phyloP scores from a whole-genome alignment of 768 basidiomycete species.

The Termitomyces sp. region DNA sequence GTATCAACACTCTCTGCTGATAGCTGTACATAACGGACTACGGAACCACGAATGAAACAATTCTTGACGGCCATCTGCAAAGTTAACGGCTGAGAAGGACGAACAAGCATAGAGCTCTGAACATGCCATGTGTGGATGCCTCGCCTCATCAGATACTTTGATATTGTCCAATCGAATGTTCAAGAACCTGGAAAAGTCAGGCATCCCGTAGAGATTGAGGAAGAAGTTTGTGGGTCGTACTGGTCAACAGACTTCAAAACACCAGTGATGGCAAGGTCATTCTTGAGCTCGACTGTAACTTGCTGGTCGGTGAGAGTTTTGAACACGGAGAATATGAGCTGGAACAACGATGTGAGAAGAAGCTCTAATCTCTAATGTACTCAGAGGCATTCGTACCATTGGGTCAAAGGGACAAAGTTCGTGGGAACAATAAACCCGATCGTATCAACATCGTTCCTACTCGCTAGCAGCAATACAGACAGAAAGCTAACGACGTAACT shows the following conservation, averaged over 20 bases:
- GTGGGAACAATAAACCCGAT: not conserved
- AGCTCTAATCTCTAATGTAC: too few relatives aligned
- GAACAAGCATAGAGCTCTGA: not conserved
- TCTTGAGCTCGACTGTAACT: constrained; percentile 97
- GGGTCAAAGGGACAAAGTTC: not conserved
- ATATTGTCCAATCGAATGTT: constrained; percentile 97
- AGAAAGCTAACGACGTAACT: too few relatives aligned
- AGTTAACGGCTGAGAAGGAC: not conserved
- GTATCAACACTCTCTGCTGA: constrained; percentile 93
- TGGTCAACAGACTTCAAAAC: constrained; percentile 97
- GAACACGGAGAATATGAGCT: constrained; percentile 98
- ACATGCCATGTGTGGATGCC: constrained; percentile 95
- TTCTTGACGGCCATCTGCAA: constrained; percentile 96
- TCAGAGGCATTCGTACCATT: constrained; percentile 4
- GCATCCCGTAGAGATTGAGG: not conserved
- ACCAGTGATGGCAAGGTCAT: constrained; percentile 95
- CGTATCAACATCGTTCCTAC: not conserved
- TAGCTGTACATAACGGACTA: constrained; percentile 95
- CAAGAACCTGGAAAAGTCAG: constrained; percentile 56
- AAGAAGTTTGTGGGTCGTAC: constrained; percentile 36
- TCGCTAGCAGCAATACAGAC: too few relatives aligned
- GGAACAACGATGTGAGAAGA: constrained; percentile 3
- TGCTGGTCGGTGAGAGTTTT: constrained; percentile 97
- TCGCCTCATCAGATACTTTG: constrained; percentile 83
- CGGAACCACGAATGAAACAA: constrained; percentile 97